Conservation (phyloP, 768 basidiomycete genomes). For the Filobasidium wieringae region DNA sequence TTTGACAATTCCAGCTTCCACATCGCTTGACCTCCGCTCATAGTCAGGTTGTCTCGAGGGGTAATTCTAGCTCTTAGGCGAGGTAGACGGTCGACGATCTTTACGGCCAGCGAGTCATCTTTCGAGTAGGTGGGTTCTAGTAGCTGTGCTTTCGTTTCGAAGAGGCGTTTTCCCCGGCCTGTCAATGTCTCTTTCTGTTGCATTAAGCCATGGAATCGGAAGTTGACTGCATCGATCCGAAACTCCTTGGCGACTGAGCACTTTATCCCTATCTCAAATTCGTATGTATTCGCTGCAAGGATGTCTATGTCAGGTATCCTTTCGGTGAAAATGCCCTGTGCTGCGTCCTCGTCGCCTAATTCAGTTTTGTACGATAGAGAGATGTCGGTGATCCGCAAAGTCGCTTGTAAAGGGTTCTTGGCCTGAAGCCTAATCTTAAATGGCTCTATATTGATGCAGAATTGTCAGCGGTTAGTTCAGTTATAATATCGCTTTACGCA, state of each 20-base stretch:
- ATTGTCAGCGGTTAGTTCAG: too few species aligned
- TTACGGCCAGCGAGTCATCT: too few species aligned
- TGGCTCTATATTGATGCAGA: background rate
- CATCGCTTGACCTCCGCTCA: too few species aligned
- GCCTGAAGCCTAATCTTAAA: background rate
- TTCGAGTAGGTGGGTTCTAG: too few species aligned
- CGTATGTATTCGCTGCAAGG: background rate
- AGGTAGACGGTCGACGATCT: too few species aligned
- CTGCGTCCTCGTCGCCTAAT: background rate
- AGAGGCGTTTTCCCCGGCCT: background rate
- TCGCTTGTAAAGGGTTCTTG: background rate
- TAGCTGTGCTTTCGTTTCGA: background rate
- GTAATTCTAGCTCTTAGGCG: too few species aligned
- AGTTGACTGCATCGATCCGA: background rate
- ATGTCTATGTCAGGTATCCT: background rate
- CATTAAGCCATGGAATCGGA: background rate
- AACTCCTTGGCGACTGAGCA: too few species aligned
- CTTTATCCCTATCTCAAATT: background rate
- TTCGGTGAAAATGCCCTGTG: background rate
- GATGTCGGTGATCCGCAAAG: background rate
- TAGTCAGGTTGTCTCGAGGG: too few species aligned
- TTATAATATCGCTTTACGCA: too few species aligned
- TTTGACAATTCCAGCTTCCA: too few species aligned
- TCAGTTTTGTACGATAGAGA: background rate
- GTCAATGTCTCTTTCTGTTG: background rate